Evolutionary conservation across 139 green algal genomes (phyloP).

Genomic region (Spirogloea muscicola): DNA sequence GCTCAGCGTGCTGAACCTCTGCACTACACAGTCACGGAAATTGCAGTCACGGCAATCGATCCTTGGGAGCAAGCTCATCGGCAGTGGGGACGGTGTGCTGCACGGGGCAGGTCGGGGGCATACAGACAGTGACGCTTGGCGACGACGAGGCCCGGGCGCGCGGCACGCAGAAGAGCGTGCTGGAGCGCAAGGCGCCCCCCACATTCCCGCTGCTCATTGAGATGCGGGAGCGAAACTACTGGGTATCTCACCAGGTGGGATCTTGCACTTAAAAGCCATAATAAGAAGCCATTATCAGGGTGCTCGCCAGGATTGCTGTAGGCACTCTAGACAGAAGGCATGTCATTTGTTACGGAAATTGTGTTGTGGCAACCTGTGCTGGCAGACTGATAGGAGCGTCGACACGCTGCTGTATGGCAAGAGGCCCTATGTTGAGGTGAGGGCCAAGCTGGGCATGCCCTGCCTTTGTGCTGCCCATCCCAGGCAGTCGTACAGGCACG

Average conservation of each 20-base stretch:
- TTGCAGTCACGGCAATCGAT: background rate
- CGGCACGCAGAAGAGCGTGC: slow-evolving; percentile 91
- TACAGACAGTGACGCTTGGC: slow-evolving; percentile 46
- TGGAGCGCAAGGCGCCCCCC: slow-evolving; percentile 85
- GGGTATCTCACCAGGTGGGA: slow-evolving; percentile 61
- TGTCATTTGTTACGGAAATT: too few species aligned
- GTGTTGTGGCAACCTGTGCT: slow-evolving; percentile 1
- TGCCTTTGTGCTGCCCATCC: background rate
- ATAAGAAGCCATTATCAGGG: too few species aligned
- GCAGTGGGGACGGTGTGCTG: background rate
- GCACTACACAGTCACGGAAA: too few species aligned
- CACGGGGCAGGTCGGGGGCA: slow-evolving; percentile 28
- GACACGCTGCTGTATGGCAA: slow-evolving; percentile 40
- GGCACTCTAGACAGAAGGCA: too few species aligned
- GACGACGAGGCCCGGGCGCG: slow-evolving; percentile 82
- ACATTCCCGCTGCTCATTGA: slow-evolving; percentile 93
- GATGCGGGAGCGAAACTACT: slow-evolving; percentile 83
- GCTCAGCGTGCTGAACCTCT: background rate
- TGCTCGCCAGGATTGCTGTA: too few species aligned
- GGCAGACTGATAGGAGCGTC: slow-evolving; percentile 38
- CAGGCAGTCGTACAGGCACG: too few species aligned
- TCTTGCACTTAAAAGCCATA: slow-evolving; percentile 37
- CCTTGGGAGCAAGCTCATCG: background rate
- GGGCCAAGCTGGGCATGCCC: background rate
- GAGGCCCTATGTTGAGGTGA: slow-evolving; percentile 30